phyloP scores from a whole-genome alignment of 192 early-diverging fungal species.

The Neocallimastix lanati region DNA sequence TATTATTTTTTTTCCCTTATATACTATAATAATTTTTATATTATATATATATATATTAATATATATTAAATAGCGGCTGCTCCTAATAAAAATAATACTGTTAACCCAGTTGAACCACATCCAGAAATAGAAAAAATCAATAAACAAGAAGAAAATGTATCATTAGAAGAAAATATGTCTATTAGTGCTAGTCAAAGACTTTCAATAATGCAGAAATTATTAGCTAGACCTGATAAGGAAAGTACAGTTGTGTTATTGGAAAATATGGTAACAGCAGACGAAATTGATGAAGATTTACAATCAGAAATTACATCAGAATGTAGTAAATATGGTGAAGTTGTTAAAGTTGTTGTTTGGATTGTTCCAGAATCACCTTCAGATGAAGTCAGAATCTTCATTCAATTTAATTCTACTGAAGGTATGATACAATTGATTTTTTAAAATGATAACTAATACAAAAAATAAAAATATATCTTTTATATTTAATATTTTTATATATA shows the following conservation, averaged over 20 bases:
- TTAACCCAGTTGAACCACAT: constrained; percentile 9
- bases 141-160: constrained; percentile 11
- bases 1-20: too few species aligned
- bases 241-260: constrained; percentile 33
- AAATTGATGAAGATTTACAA: constrained; percentile 65
- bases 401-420: constrained; percentile 36
- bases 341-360: constrained; percentile 40
- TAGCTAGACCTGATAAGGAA: constrained; percentile 11
- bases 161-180: constrained; percentile 16
- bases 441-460: too few species aligned
- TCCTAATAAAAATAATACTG: neutral
- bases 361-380: constrained; percentile 10
- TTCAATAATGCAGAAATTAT: constrained; percentile 55
- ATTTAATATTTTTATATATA: too few species aligned
- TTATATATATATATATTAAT: too few species aligned
- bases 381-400: constrained; percentile 50
- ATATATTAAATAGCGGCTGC: neutral
- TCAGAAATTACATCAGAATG: constrained; percentile 71
- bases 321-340: constrained; percentile 55
- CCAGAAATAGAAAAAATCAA: constrained; percentile 9
- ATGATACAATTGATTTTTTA: constrained; percentile 7
- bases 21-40: too few species aligned
- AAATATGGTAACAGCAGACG: constrained; percentile 45
- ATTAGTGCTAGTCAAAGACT: constrained; percentile 34
- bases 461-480: too few species aligned